Evolutionary conservation across 805 yeast genomes (phyloP), one percentile per base, ranked within the genome.

Genomic region (Nakazawaea holstii): DNA sequence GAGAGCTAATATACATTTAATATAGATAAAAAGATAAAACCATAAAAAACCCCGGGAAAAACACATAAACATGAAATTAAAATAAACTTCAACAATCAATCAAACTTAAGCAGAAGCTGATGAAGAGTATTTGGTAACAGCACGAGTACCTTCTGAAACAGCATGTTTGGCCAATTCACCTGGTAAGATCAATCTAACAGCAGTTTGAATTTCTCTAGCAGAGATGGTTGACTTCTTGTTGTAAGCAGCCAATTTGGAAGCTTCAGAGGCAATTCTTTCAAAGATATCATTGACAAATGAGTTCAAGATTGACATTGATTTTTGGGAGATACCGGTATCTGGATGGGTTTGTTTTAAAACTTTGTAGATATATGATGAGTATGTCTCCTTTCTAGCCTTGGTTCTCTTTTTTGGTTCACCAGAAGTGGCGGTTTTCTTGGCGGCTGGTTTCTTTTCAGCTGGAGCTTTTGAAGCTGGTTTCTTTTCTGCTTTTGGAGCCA

Each of bases 81-180:
- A n/a, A n/a, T n/a, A n/a, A n/a, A n/a, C n/a, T n/a, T n/a, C n/a
- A n/a, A n/a, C n/a, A n/a, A n/a, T n/a, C n/a, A n/a, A n/a, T n/a
- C n/a, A n/a, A 40, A 45, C 45, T 61, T 61, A 66, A 63, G 68
- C 69, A 35, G 69, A 62, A 50, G 69, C 60, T 46, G 69, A 77
- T 66, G 96, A 84, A 64, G 96, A 85, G 82, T 88, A 89, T 79
- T 89, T 89, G 72, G 96, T 87, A 64, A 89, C 96, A 70, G 97
- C 95, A 82, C 96, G 87, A 61, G 96, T 89, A 80, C 97, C 97
- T 78, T 91, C 98, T 63, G 96, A 86, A 63, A 90, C 96, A 66
- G 97, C 97, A 76, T 91, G 97, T 81, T 90, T 90, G 61, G 97
- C 96, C 69, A 91, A 81, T 79, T 91, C 97, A 82, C 97, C 97